Conservation (phyloP, 768 basidiomycete species). For the Strobilomyces echinocephalus region DNA sequence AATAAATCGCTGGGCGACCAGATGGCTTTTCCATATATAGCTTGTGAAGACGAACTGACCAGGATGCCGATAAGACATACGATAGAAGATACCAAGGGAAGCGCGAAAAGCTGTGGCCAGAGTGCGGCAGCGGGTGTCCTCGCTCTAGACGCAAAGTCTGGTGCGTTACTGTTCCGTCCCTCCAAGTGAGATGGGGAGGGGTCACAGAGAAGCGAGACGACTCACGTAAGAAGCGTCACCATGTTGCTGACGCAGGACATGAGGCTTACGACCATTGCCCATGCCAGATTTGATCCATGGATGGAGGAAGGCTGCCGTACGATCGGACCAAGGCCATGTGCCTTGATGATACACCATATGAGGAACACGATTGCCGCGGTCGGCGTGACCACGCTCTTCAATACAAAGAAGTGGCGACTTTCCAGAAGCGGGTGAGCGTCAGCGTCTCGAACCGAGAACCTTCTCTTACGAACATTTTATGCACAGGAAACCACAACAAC, state of each 20-base stretch:
- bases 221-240: slow-evolving; percentile 67
- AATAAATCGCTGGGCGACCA: slow-evolving; percentile 78
- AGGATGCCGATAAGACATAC: slow-evolving; percentile 80
- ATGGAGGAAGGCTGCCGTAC: slow-evolving; percentile 58
- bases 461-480: slow-evolving; percentile 57
- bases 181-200: slow-evolving; percentile 12
- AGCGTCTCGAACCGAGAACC: slow-evolving; percentile 1
- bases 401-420: slow-evolving; percentile 73
- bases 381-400: slow-evolving; percentile 72
- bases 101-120: slow-evolving; percentile 62
- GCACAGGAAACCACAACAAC: slow-evolving; percentile 78
- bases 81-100: slow-evolving; percentile 68
- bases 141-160: slow-evolving; percentile 70
- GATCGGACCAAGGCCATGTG: slow-evolving; percentile 73
- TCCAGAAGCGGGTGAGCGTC: slow-evolving; percentile 11
- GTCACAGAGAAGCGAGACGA: neutral
- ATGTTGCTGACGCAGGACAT: slow-evolving; percentile 81
- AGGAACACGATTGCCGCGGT: slow-evolving; percentile 68
- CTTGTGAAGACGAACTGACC: slow-evolving; percentile 70
- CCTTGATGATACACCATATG: slow-evolving; percentile 74
- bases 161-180: slow-evolving; percentile 50
- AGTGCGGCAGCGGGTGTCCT: slow-evolving; percentile 53
- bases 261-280: slow-evolving; percentile 68
- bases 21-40: slow-evolving; percentile 71
- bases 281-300: slow-evolving; percentile 64